Evolutionary conservation across 768 basidiomycete genomes (phyloP).

Genomic region (Myochromella boudieri): DNA sequence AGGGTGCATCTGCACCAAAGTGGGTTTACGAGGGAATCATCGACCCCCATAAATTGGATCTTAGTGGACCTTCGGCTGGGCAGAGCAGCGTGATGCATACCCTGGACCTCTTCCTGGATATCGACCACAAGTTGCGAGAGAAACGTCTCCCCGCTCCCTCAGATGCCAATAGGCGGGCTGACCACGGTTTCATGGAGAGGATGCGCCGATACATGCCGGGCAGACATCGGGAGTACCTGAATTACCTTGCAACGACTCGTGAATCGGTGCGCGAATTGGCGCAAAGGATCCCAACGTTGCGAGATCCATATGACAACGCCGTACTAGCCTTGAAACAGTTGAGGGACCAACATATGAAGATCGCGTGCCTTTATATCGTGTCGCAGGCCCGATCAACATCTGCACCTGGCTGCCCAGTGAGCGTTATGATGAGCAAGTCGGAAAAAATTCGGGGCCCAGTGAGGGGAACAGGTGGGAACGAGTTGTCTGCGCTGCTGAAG

Average conservation of each 20-base stretch:
- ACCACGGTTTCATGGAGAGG: conserved; percentile 82
- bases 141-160: conserved; percentile 70
- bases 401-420: conserved; percentile 48
- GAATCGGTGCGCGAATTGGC: conserved; percentile 67
- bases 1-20: conserved; percentile 44
- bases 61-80: conserved; percentile 90
- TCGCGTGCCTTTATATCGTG: conserved; percentile 87
- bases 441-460: conserved; percentile 49
- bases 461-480: conserved; percentile 89
- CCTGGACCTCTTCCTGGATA: conserved; percentile 81
- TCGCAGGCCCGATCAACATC: conserved; percentile 72
- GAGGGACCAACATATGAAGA: conserved; percentile 85
- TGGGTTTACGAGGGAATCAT: conserved; percentile 84
- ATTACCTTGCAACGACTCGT: conserved; percentile 57
- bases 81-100: conserved; percentile 92
- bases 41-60: conserved; percentile 55
- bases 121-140: conserved; percentile 81
- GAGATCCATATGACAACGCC: conserved; percentile 77
- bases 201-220: conserved; percentile 97
- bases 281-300: conserved; percentile 52
- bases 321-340: conserved; percentile 79
- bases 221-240: conserved; percentile 82
- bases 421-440: conserved; percentile 52
- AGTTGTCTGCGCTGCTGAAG: conserved; percentile 80
- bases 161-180: conserved; percentile 61